Percentiles rank a stretch among this genome's conserved stretches.
Evolutionary conservation across 176 grass and related monocot species (phyloP).

Genomic region (Typha latifolia): DNA sequence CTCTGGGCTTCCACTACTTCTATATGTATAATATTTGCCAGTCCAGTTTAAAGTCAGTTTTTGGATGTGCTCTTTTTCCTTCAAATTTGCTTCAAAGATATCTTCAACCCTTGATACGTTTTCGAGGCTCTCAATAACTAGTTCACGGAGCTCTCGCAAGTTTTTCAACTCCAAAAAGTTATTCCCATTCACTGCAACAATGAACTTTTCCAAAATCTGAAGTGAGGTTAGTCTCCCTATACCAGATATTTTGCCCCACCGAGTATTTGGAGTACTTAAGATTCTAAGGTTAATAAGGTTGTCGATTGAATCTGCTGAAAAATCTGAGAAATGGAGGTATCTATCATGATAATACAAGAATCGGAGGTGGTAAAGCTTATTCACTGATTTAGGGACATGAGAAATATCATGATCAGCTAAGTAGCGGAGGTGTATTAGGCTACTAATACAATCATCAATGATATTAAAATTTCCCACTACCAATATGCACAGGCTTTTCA

Average conservation of each 20-base stretch:
- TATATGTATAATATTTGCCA: too few relatives aligned
- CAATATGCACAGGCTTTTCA: too few relatives aligned
- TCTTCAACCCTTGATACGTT: slow-evolving; percentile 21
- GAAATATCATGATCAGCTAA: too few relatives aligned
- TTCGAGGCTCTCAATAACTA: slow-evolving; percentile 16
- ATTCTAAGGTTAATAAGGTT: slow-evolving; percentile 28
- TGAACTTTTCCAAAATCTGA: slow-evolving; percentile 12
- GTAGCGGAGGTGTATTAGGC: too few relatives aligned
- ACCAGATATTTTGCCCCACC: not conserved
- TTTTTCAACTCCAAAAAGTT: too few relatives aligned
- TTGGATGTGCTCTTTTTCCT: not conserved
- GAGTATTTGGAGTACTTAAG: not conserved
- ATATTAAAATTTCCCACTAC: too few relatives aligned
- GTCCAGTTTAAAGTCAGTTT: slow-evolving; percentile 14
- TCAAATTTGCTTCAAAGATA: slow-evolving; percentile 19
- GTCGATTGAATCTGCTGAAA: too few relatives aligned
- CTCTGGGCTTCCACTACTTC: not conserved
- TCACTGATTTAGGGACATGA: too few relatives aligned
- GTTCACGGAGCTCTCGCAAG: slow-evolving; percentile 18
- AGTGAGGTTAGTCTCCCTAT: slow-evolving; percentile 29
- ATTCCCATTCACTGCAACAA: slow-evolving; percentile 11
- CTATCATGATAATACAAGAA: not conserved
- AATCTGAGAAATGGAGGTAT: too few relatives aligned
- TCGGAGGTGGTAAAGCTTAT: slow-evolving; percentile 24
- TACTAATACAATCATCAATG: too few relatives aligned